Evolutionary conservation across 331 rosid genomes (phyloP).

Genomic region (Pyracantha coccinea): DNA sequence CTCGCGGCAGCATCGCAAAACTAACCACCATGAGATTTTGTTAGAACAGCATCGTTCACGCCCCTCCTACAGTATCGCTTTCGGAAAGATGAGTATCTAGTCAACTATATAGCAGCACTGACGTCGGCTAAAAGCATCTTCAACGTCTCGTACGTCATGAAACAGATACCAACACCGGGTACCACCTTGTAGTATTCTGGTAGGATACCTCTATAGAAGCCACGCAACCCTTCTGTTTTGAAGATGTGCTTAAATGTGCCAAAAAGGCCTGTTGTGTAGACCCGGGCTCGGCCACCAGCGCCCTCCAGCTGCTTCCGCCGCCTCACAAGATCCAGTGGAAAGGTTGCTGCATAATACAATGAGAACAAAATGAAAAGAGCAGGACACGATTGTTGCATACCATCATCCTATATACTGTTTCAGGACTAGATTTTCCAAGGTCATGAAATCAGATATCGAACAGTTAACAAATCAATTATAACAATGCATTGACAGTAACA

Average conservation of each 20-base stretch:
- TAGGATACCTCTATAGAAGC: constrained; percentile 86
- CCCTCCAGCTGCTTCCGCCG: constrained; percentile 97
- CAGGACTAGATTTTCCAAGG: constrained; percentile 4
- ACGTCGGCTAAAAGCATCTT: constrained; percentile 63
- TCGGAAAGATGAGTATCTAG: background rate
- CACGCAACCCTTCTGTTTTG: constrained; percentile 71
- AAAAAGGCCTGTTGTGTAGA: constrained; percentile 64
- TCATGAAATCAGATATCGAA: background rate
- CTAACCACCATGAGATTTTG: constrained; percentile 34
- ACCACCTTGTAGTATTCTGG: constrained; percentile 98
- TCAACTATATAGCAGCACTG: constrained; percentile 22
- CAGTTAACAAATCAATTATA: background rate
- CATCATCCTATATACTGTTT: background rate
- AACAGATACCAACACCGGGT: constrained; percentile 95
- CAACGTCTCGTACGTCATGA: constrained; percentile 91
- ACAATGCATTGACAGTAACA: background rate
- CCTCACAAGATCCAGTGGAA: constrained; percentile 96
- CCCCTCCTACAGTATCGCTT: background rate
- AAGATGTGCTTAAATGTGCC: constrained; percentile 71
- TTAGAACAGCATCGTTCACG: constrained; percentile 16
- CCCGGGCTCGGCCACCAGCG: constrained; percentile 88
- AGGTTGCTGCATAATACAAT: constrained; percentile 68
- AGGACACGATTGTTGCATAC: background rate
- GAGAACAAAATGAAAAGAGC: constrained; percentile 24
- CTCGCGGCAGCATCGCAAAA: constrained; percentile 34